Evolutionary conservation across 768 basidiomycete genomes (phyloP), one percentile per base, ranked within the genome.

Genomic region (Cystofilobasidium ferigula): DNA sequence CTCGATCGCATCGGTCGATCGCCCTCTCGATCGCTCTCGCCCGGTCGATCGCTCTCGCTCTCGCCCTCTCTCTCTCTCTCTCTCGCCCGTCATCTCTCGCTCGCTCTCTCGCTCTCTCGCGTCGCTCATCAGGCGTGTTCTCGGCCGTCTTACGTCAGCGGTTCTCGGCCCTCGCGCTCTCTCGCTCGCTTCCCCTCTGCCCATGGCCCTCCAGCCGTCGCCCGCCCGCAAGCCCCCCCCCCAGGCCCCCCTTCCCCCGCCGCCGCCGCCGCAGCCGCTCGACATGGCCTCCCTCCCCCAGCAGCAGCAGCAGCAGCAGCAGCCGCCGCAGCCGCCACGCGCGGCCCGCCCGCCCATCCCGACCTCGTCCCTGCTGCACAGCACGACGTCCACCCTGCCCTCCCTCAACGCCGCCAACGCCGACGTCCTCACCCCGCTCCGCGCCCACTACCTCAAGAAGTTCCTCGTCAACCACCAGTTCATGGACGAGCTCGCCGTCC

Each of bases 391-490:
- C 8, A 57, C 54, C 9, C 67, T 70, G 12, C 69, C 70, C 1
- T 34, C 40, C 1, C 67, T 57, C 62, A 62, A 64, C 30, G 47
- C 64, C 6, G 53, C 65, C 30, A 67, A 69, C 35, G 67, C 71
- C 5, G 43, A 69, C 58, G 71, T 69, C 56, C 83, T 97, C 57
- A 89, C 90, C 0, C 89, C 94, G 16, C 78, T 93, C 57, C 86
- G 93, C 48, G 91, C 93, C 5, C 95, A 99, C 74, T 99, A 99
- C 77, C 88, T 99, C 75, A 99, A 98, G 81, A 98, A 98, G 77
- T 83, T 89, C 22, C 85, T 99, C 63, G 81, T 97, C 51, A 84
- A 87, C 70, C 85, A 97, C 60, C 86, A 97, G 75, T 85, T 97
- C 71, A 77, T 79, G 71, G 78, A 77, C n/a, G 95, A 99, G 76